Evolutionary conservation across 805 yeast genomes (phyloP).

Genomic region (Starmerella cellae): DNA sequence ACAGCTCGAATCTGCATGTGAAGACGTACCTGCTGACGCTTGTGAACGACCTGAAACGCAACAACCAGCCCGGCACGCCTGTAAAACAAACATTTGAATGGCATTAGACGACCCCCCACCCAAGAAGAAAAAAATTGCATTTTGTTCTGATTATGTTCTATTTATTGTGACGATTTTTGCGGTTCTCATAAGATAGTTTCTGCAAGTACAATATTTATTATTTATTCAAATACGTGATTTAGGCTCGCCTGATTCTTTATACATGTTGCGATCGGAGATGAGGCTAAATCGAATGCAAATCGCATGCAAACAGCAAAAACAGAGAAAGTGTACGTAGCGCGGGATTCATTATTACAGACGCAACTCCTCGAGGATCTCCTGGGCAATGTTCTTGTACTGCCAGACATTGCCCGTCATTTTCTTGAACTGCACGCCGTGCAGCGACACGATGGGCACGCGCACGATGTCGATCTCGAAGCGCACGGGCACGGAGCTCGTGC

Average conservation of each 20-base stretch:
- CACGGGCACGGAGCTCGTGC: slow-evolving; percentile 40
- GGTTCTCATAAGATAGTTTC: too few relatives aligned
- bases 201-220: too few relatives aligned
- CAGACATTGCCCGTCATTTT: slow-evolving; percentile 87
- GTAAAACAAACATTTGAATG: slow-evolving; percentile 13
- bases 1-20: slow-evolving; percentile 42
- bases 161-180: too few relatives aligned
- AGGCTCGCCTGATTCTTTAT: too few relatives aligned
- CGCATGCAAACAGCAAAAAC: too few relatives aligned
- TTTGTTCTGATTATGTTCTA: too few relatives aligned
- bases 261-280: too few relatives aligned
- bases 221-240: too few relatives aligned
- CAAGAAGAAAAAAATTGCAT: too few relatives aligned
- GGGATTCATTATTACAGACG: slow-evolving; percentile 45
- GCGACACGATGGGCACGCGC: slow-evolving; percentile 76
- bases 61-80: slow-evolving; percentile 13
- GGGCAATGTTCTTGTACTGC: slow-evolving; percentile 84
- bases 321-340: too few relatives aligned
- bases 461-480: slow-evolving; percentile 85
- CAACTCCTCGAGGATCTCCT: slow-evolving; percentile 62
- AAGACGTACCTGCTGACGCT: slow-evolving; percentile 31
- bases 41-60: slow-evolving; percentile 14
- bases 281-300: too few relatives aligned
- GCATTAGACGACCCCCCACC: too few relatives aligned
- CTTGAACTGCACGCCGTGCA: slow-evolving; percentile 91